phyloP scores from a whole-genome alignment of 2,329 filamentous ascomycete species.

The Fusarium sp. region DNA sequence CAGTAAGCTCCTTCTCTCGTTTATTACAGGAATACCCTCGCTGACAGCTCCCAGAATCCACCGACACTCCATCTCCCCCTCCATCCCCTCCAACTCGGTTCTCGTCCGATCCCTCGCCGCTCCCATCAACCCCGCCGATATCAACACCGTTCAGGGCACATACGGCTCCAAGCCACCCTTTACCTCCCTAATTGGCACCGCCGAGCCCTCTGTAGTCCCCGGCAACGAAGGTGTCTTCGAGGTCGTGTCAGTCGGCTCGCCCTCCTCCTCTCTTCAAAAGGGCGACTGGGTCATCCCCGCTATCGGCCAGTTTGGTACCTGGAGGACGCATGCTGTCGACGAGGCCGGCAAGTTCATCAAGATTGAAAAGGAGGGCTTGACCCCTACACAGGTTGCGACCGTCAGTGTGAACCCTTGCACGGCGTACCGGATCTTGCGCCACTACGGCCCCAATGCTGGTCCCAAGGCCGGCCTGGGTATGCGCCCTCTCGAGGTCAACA shows the following conservation, averaged over 20 bases:
- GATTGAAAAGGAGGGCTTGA: constrained; percentile 78
- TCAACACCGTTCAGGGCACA: constrained; percentile 97
- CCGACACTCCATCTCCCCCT: constrained; percentile 81
- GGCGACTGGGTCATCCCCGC: constrained; percentile 97
- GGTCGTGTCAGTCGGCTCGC: constrained; percentile 77
- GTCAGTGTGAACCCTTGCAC: constrained; percentile 94
- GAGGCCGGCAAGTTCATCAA: constrained; percentile 69
- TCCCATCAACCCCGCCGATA: constrained; percentile 96
- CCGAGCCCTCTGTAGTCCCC: constrained; percentile 79
- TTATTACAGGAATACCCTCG: neutral
- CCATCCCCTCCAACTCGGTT: constrained; percentile 72
- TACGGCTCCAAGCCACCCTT: constrained; percentile 90
- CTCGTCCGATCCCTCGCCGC: constrained; percentile 90
- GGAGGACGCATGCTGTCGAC: constrained; percentile 90
- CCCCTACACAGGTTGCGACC: constrained; percentile 83
- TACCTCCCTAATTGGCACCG: constrained; percentile 79
- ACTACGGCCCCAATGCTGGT: constrained; percentile 71
- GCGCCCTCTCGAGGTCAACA: constrained; percentile 58
- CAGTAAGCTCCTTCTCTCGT: constrained; percentile 57
- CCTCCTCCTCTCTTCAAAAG: constrained; percentile 65
- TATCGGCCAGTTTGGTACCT: constrained; percentile 86
- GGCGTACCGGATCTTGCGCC: constrained; percentile 91
- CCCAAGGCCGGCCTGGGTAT: constrained; percentile 61
- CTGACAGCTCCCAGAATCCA: constrained; percentile 66
- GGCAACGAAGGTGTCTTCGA: constrained; percentile 97